Evolutionary conservation across 2,329 filamentous ascomycete genomes (phyloP).

Genomic region (Xylogone sp.): DNA sequence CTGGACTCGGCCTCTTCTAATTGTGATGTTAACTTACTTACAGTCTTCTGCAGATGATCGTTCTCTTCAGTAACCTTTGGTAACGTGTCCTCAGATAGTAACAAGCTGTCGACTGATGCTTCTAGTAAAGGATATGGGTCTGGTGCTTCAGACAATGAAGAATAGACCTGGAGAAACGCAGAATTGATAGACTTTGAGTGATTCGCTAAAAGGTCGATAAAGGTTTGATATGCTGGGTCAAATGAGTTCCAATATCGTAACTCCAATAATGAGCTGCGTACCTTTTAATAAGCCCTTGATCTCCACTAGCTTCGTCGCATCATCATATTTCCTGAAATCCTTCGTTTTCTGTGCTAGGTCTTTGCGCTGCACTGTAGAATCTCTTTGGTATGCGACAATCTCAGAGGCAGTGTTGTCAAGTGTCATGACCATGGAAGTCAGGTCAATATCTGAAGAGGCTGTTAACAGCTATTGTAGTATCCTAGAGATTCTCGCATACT

Average conservation of each 20-base stretch:
- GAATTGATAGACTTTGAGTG: constrained; percentile 94
- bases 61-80: constrained; percentile 90
- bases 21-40: constrained; percentile 71
- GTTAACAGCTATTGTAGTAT: constrained; percentile 9
- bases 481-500: constrained; percentile 49
- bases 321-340: constrained; percentile 91
- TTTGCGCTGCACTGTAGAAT: constrained; percentile 93
- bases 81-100: constrained; percentile 86
- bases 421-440: constrained; percentile 76
- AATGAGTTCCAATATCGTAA: constrained; percentile 6
- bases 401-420: constrained; percentile 94
- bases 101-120: constrained; percentile 90
- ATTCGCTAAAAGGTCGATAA: constrained; percentile 93
- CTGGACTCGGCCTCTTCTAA: constrained; percentile 78
- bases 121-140: constrained; percentile 96
- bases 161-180: constrained; percentile 89
- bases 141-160: constrained; percentile 88
- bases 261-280: constrained; percentile 31
- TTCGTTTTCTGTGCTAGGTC: constrained; percentile 99
- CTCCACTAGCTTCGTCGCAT: constrained; percentile 79
- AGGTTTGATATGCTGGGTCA: constrained; percentile 80
- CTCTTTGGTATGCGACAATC: constrained; percentile 87
- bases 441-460: constrained; percentile 67
- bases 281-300: constrained; percentile 88
- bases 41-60: constrained; percentile 74